phyloP scores from a whole-genome alignment of 352 stramenopile species.

The Pythium phragmitis region DNA sequence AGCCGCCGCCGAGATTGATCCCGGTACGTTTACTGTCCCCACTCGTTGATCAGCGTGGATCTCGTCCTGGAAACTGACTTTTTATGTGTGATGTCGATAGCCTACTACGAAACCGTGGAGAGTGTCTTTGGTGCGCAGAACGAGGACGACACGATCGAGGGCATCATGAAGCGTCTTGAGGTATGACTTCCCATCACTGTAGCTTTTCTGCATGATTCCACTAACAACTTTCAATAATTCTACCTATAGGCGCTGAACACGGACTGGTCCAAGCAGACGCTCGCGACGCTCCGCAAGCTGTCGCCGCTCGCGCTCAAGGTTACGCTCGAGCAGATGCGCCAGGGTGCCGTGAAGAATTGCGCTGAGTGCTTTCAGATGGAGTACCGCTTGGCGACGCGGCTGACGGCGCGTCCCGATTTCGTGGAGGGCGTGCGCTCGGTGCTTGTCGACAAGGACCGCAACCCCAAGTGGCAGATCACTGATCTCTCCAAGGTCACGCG shows the following conservation, averaged over 20 bases:
- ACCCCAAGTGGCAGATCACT: slow-evolving; percentile 88
- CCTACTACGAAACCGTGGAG: slow-evolving; percentile 76
- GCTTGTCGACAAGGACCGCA: slow-evolving; percentile 95
- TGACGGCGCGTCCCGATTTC: slow-evolving; percentile 93
- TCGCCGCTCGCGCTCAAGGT: slow-evolving; percentile 94
- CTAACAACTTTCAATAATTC: background rate
- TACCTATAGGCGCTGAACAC: slow-evolving; percentile 47
- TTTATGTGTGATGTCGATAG: slow-evolving; percentile 22
- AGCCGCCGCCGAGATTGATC: slow-evolving; percentile 77
- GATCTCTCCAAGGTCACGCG: slow-evolving; percentile 57
- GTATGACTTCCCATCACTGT: slow-evolving; percentile 14
- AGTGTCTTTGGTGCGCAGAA: slow-evolving; percentile 73
- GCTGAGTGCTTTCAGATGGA: slow-evolving; percentile 95
- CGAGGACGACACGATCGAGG: slow-evolving; percentile 71
- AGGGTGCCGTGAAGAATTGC: slow-evolving; percentile 81
- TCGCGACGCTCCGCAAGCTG: slow-evolving; percentile 85
- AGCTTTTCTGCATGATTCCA: background rate
- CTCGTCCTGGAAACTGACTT: slow-evolving; percentile 2
- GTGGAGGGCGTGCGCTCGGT: slow-evolving; percentile 96
- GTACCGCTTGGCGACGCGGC: slow-evolving; percentile 82
- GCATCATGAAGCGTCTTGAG: slow-evolving; percentile 58
- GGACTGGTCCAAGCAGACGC: slow-evolving; percentile 76
- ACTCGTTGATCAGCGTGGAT: slow-evolving; percentile 20
- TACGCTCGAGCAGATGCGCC: slow-evolving; percentile 92
- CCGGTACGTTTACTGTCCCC: slow-evolving; percentile 34